Base-by-base conservation (phyloP, 768 basidiomycete species). In the Dioszegia hungarica region DNA sequence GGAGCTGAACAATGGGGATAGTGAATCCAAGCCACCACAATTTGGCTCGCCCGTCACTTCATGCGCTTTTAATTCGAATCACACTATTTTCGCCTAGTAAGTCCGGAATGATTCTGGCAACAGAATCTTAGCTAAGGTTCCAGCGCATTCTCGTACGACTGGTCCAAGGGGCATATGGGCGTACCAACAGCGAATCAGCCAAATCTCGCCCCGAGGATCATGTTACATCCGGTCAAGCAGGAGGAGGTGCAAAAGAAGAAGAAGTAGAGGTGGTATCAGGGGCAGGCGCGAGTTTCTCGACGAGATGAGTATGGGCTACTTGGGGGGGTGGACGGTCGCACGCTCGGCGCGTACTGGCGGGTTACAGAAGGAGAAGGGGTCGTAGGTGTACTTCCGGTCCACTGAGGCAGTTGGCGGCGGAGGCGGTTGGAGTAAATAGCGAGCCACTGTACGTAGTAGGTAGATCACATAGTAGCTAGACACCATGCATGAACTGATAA, bases 151-250 rank as follows among this genome's bases (percentile, higher is more conserved):
- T 90, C 90, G 12, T 94, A 94, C 62, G 91, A 94, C 70, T 94
- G 91, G 91, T 88, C 86, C 15, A 91, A 91, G 72, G 90, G 90
- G 8, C 88, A 91, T 73, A 84, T 85, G 12, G 91, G 90, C 20
- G 89, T 87, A 82, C 86, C 86, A 4, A 80, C 82, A 6, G 29
- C 34, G 20, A 27, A 28, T 2, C 79, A 79, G 1, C 38, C 49
- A 5, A 36, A 49, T 31, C 75, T 72, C 46, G 63, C 64, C 12
- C 79, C 78, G 34, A 75, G 78, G 58, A 74, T 80, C 44, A 78
- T 79, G 75, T 60, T 80, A 27, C 80, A 79, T 64, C 63, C 76
- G 17, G 76, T 78, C 54, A 76, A 77, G 61, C 73, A 75, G 22
- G 79, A 80, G 17, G 79, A 80, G 60, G 77, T 80, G 53, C 75